Base-by-base conservation (phyloP, 495 filamentous ascomycete genomes). In the Aspergillus nidulans region DNA sequence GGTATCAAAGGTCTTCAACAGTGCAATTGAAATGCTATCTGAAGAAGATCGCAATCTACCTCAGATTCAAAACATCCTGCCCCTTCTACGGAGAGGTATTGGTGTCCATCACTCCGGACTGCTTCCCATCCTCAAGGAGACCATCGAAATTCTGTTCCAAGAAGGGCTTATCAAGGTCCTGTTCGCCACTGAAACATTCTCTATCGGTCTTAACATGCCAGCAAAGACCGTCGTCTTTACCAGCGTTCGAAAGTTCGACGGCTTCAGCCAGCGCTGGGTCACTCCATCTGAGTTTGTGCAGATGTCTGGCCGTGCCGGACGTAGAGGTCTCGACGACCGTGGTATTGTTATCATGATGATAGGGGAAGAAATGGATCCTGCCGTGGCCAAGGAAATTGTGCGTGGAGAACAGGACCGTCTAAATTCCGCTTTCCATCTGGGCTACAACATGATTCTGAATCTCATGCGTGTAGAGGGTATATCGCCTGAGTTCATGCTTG, bases 291-390 rank as follows among this genome's bases (percentile, higher is more conserved):
- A 98, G 61, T 98, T 97, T 69, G 87, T 97, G 53, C 94, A 98
- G 65, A 98, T 98, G 94, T 95, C 94, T 23, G 94, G 94, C 54
- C 86, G 94, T 67, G 94, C 94, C 19, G 94, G 94, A 61, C 87
- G 94, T 78, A 82, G 94, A 81, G 94, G 94, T 73, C 87, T 98
- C 50, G 94, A 98, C 74, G 94, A 97, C 46, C 88, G 94, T 52
- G 94, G 94, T 81, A 95, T 98, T 65, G 94, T 97, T 62, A 98
- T 98, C 65, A 95, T 98, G 88, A 98, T 98, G 94, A 84, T 98
- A 48, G 88, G 95, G 57, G 89, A 92, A 64, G 88, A 91, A 72
- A 95, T 98, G 81, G 95, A 97, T 57, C 95, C 94, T n/a, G 84
- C 86, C 1, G 81, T 87, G 51, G 94, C 94, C 23, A 94, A 94